Conservation (phyloP, 257 asterid genomes). For the Ballota nigra region DNA sequence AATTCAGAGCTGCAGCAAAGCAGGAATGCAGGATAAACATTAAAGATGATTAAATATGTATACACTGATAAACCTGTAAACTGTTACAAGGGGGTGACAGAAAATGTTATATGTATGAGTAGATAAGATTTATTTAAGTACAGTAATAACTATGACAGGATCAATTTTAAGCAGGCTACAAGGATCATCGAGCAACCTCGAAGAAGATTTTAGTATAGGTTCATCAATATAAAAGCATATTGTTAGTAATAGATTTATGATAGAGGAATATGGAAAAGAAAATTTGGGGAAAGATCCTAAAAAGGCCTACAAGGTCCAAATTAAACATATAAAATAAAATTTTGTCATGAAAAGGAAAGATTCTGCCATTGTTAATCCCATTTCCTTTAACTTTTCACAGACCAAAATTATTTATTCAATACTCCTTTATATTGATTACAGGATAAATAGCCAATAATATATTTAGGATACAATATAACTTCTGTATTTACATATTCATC, state of each 20-base stretch:
- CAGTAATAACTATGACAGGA: background rate
- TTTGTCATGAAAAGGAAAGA: background rate
- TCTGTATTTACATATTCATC: background rate
- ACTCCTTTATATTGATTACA: background rate
- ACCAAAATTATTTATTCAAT: constrained; percentile 3
- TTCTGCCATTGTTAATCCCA: background rate
- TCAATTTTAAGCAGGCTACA: constrained; percentile 7
- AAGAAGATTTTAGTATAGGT: background rate
- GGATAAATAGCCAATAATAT: constrained; percentile 1
- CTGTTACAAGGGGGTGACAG: constrained; percentile 2
- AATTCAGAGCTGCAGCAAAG: background rate
- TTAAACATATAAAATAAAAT: background rate
- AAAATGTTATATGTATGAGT: constrained; percentile 1
- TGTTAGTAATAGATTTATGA: too few relatives aligned
- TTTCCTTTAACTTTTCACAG: constrained; percentile 4
- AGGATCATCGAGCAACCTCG: constrained; percentile 6
- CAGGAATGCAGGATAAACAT: constrained; percentile 1
- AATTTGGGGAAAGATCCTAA: background rate
- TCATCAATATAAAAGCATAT: background rate
- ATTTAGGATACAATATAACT: constrained; percentile 7
- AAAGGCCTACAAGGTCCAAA: background rate
- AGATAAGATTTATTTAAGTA: constrained; percentile 1
- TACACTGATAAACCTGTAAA: background rate
- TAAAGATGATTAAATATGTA: constrained; percentile 4
- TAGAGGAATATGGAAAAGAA: background rate